phyloP scores from a whole-genome alignment of 768 basidiomycete genomes.

The Calvatia gigantea region DNA sequence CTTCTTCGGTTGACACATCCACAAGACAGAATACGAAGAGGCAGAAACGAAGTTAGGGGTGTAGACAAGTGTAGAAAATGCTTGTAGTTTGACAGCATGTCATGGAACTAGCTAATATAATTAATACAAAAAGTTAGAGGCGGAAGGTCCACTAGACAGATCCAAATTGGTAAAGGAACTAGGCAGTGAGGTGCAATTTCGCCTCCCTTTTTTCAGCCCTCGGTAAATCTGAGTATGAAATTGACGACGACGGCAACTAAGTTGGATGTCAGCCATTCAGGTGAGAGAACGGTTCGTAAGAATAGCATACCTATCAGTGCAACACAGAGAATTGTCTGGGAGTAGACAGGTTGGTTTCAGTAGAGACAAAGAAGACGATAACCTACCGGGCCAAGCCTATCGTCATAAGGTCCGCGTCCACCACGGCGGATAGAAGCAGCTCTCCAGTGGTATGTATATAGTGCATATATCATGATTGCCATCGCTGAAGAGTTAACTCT shows the following conservation, averaged over 20 bases:
- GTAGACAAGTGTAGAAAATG: too few relatives aligned
- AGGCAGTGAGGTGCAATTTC: too few relatives aligned
- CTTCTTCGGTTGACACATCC: slow-evolving; percentile 72
- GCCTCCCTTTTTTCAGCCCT: slow-evolving; percentile 20
- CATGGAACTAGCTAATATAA: too few relatives aligned
- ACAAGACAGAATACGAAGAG: slow-evolving; percentile 53
- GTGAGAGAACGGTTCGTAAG: background rate
- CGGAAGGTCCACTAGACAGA: too few relatives aligned
- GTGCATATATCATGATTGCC: slow-evolving; percentile 95
- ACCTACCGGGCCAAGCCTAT: slow-evolving; percentile 91
- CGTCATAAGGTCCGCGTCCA: slow-evolving; percentile 94
- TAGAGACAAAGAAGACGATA: slow-evolving; percentile 1
- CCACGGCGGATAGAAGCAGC: slow-evolving; percentile 89
- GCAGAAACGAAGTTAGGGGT: slow-evolving; percentile 47
- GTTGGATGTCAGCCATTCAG: slow-evolving; percentile 11
- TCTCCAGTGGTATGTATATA: slow-evolving; percentile 96
- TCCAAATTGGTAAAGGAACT: too few relatives aligned
- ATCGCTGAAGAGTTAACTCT: slow-evolving; percentile 55
- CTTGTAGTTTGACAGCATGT: too few relatives aligned
- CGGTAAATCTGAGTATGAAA: slow-evolving; percentile 78
- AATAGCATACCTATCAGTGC: slow-evolving; percentile 65
- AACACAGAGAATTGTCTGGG: slow-evolving; percentile 77
- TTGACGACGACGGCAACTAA: slow-evolving; percentile 82
- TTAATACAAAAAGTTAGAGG: too few relatives aligned
- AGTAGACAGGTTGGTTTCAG: slow-evolving; percentile 5